A percentile compares a stretch with the other conserved stretches of the same genome.
phyloP scores from a whole-genome alignment of 2,329 filamentous ascomycete species.

The Alternaria gansuensis region DNA sequence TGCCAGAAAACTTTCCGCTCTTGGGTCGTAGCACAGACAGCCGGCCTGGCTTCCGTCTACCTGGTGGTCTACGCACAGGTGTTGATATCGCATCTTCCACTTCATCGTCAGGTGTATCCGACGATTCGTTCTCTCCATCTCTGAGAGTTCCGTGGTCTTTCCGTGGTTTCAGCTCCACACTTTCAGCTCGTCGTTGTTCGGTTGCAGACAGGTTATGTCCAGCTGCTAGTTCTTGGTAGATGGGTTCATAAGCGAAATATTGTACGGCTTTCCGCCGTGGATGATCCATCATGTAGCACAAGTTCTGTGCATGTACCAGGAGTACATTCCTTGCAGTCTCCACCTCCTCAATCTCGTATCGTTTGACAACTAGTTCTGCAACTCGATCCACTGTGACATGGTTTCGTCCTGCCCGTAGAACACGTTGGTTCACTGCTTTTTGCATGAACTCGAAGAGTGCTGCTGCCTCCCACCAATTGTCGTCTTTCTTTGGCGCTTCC shows the following conservation, averaged over 20 bases:
- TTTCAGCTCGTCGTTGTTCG: constrained; percentile 44
- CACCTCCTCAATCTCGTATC: constrained; percentile 51
- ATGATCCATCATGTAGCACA: constrained; percentile 53
- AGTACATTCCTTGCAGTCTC: constrained; percentile 47
- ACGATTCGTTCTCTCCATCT: constrained; percentile 35
- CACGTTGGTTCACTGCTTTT: constrained; percentile 48
- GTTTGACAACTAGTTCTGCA: constrained; percentile 46
- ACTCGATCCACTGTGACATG: constrained; percentile 47
- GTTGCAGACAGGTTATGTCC: constrained; percentile 42
- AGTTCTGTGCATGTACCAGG: constrained; percentile 48
- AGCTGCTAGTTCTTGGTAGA: constrained; percentile 44
- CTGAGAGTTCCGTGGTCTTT: constrained; percentile 40
- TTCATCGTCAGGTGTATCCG: constrained; percentile 37
- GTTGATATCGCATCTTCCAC: constrained; percentile 29
- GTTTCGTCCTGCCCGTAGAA: constrained; percentile 40
- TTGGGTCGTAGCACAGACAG: constrained; percentile 50
- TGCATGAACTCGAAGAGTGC: constrained; percentile 54
- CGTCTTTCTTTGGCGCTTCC: constrained; percentile 48
- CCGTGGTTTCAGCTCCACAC: constrained; percentile 42
- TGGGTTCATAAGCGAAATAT: constrained; percentile 45
- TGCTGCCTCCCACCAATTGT: constrained; percentile 53
- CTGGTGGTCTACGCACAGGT: constrained; percentile 32
- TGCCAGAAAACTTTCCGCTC: constrained; percentile 49
- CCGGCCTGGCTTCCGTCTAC: constrained; percentile 39
- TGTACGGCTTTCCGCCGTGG: constrained; percentile 42